These are phyloP conservation scores for Pelargonium myrrhifolium DNA, from an alignment of 441 rosid species.

Conservation along the genomic window DNA sequence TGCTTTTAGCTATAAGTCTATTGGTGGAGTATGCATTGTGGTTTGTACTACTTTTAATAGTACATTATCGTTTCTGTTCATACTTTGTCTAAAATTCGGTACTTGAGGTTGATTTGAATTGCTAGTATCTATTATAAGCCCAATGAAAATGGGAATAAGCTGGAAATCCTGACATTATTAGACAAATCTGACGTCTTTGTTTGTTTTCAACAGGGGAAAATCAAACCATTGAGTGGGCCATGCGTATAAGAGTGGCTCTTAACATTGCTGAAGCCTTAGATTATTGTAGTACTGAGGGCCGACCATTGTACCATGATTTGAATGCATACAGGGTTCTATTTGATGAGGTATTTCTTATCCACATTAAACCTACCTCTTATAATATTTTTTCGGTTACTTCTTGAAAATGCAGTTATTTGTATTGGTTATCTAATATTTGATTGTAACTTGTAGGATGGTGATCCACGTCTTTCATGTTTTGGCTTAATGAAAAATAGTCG, in stretches of 20 bases:
- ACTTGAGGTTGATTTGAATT: no score
- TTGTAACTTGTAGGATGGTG: no score
- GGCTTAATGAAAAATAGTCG: conserved; percentile 68
- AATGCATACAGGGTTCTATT: no score
- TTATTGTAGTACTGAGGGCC: conserved; percentile 42
- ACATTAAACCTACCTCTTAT: no score
- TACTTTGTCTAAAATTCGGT: no score
- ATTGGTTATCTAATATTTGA: no score
- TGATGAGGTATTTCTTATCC: no score
- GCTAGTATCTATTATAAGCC: no score
- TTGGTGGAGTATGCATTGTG: neutral
- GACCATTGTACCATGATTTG: conserved; percentile 58
- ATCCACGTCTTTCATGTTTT: no score
- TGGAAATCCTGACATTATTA: neutral
- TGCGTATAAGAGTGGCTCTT: conserved; percentile 60
- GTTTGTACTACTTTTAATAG: neutral
- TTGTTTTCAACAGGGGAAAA: conserved; percentile 47
- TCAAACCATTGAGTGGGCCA: conserved; percentile 68
- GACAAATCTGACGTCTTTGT: neutral
- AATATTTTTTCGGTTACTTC: no score
- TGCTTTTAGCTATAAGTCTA: neutral
- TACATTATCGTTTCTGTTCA: no score
- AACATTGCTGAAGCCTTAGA: conserved; percentile 57
- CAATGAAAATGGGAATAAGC: neutral
- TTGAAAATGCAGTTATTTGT: no score